phyloP scores from a whole-genome alignment of 176 grass and related monocot species.

The Cocos nucifera region DNA sequence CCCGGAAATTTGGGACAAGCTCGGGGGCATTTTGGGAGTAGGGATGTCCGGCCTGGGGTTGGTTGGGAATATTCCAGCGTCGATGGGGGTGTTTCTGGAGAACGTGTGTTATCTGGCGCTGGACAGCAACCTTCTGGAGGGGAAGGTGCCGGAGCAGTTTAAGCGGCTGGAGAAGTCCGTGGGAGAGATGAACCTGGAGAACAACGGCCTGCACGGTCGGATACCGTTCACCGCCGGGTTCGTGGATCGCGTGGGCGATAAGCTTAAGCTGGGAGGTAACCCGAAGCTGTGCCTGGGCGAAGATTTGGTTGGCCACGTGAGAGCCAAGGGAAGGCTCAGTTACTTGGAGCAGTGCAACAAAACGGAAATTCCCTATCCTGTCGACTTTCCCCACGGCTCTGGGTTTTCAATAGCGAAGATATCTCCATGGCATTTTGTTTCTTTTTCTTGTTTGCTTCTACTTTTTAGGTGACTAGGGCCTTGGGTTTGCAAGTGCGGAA shows the following conservation, averaged over 20 bases:
- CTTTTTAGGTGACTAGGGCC: not conserved
- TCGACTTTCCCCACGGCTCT: not conserved
- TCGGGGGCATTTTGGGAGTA: constrained; percentile 21
- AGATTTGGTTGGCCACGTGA: not conserved
- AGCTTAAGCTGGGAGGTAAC: constrained; percentile 37
- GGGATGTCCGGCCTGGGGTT: constrained; percentile 34
- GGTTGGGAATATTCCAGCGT: constrained; percentile 21
- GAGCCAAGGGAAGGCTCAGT: not conserved
- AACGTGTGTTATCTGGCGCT: constrained; percentile 26
- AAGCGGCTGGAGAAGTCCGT: constrained; percentile 21
- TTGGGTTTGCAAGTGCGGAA: no score
- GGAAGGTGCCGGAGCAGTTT: constrained; percentile 29
- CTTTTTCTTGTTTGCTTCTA: not conserved
- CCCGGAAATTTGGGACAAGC: constrained; percentile 33
- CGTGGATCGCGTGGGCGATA: constrained; percentile 11
- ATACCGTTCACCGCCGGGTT: constrained; percentile 33
- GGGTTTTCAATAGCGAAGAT: no score
- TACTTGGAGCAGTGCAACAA: not conserved
- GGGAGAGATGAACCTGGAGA: constrained; percentile 37
- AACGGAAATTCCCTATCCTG: constrained; percentile 7
- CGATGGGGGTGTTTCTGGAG: constrained; percentile 23
- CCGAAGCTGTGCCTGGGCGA: constrained; percentile 25
- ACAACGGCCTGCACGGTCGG: constrained; percentile 24
- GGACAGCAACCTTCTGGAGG: constrained; percentile 34
- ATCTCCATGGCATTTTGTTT: not conserved